Percentiles rank a stretch among this genome's conserved stretches.
Evolutionary conservation across 805 yeast genomes (phyloP).

Genomic region (Sugiyamaella floridensis): DNA sequence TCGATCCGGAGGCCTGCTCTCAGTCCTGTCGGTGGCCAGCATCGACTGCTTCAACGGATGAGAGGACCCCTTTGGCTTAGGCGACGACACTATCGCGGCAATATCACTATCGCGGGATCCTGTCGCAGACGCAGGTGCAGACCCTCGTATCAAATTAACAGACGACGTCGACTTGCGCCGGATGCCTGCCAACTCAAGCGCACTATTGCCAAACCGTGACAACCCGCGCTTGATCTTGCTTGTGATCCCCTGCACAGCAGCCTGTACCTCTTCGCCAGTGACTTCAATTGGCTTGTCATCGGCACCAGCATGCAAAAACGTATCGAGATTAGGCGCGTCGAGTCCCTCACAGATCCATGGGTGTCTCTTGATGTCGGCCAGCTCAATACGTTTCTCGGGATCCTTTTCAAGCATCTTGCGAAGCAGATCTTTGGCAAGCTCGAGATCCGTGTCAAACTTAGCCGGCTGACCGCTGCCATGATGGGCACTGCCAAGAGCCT

Average conservation of each 20-base stretch:
- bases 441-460: slow-evolving; percentile 22
- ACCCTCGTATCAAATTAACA: neutral
- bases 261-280: slow-evolving; percentile 59
- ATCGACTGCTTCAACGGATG: neutral
- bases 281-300: slow-evolving; percentile 46
- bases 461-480: slow-evolving; percentile 5
- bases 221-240: slow-evolving; percentile 50
- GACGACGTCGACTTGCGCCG: slow-evolving; percentile 17
- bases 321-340: slow-evolving; percentile 24
- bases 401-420: slow-evolving; percentile 58
- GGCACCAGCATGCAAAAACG: slow-evolving; percentile 27
- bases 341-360: slow-evolving; percentile 54
- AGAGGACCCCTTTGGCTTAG: slow-evolving; percentile 2
- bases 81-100: neutral
- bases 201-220: slow-evolving; percentile 30
- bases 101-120: neutral
- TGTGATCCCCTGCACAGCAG: slow-evolving; percentile 80
- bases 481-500: neutral
- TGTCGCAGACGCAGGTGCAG: slow-evolving; percentile 4
- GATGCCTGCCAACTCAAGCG: slow-evolving; percentile 27
- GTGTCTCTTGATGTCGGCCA: slow-evolving; percentile 67
- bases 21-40: neutral
- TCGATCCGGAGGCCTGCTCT: neutral
- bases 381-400: slow-evolving; percentile 59
- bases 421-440: slow-evolving; percentile 47